A percentile compares a stretch with the other conserved stretches of the same genome.
Evolutionary conservation across 345 rosid genomes (phyloP).

Genomic region (Tarenaya hassleriana): DNA sequence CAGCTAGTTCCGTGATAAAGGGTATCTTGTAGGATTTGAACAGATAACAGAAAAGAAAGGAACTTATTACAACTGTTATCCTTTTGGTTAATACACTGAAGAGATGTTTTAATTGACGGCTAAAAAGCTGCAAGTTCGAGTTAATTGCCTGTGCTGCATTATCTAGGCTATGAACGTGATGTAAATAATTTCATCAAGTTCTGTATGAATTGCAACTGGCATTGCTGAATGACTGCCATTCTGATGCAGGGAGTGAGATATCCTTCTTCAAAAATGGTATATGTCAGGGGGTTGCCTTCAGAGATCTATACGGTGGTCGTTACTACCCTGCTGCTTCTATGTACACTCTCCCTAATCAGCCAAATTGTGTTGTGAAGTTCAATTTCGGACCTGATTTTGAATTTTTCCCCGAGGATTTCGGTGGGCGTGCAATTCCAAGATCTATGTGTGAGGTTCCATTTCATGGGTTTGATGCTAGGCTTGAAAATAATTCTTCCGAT

Average conservation of each 20-base stretch:
- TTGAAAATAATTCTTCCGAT: constrained; percentile 49
- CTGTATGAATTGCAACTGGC: neutral
- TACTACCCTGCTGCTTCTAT: constrained; percentile 98
- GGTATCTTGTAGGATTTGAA: too few species aligned
- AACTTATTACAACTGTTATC: too few species aligned
- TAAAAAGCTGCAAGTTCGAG: too few species aligned
- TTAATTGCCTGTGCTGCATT: too few species aligned
- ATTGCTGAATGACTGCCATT: constrained; percentile 7
- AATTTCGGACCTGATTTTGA: constrained; percentile 92
- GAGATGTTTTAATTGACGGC: too few species aligned
- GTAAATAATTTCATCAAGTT: constrained; percentile 1
- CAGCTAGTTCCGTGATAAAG: too few species aligned
- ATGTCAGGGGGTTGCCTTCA: constrained; percentile 89
- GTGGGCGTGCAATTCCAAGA: constrained; percentile 59
- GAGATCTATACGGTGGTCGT: constrained; percentile 71
- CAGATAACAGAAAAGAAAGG: too few species aligned
- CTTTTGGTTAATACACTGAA: too few species aligned
- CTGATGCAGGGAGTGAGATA: constrained; percentile 82
- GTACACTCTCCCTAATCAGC: constrained; percentile 92
- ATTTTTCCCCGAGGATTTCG: constrained; percentile 57
- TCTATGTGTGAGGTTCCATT: constrained; percentile 77
- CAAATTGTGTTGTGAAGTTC: constrained; percentile 80
- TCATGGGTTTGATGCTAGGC: constrained; percentile 52
- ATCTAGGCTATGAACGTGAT: too few species aligned
- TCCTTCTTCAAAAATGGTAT: constrained; percentile 85